A percentile compares a stretch with the other conserved stretches of the same genome.
Evolutionary conservation across 148 eudicot genomes (phyloP).

Genomic region (Spergularia bocconei): DNA sequence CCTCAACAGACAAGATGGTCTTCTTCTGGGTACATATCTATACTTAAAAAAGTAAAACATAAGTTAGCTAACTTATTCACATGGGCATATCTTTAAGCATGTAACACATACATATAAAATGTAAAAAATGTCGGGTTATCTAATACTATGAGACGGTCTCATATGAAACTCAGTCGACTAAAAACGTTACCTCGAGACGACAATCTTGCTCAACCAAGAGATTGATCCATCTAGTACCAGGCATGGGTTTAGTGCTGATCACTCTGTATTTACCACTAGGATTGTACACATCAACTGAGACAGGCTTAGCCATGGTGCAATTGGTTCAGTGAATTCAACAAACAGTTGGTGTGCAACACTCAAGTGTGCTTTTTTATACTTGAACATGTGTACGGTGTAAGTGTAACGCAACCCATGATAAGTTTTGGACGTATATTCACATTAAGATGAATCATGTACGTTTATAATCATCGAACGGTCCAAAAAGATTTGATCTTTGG

Average conservation of each 20-base stretch:
- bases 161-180: neutral
- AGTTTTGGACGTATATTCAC: neutral
- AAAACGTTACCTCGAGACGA: constrained; percentile 65
- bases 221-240: constrained; percentile 96
- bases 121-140: neutral
- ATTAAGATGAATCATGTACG: neutral
- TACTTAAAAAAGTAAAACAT: neutral
- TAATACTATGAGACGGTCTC: neutral
- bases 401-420: constrained; percentile 14
- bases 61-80: neutral
- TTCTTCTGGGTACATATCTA: constrained; percentile 92
- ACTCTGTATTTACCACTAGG: constrained; percentile 98
- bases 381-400: constrained; percentile 6
- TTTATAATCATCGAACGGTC: constrained; percentile 19
- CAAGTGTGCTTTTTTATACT: constrained; percentile 9
- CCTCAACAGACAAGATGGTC: constrained; percentile 92
- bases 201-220: constrained; percentile 83
- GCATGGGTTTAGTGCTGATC: constrained; percentile 94
- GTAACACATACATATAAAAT: neutral
- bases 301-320: constrained; percentile 68
- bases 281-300: constrained; percentile 85
- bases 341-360: constrained; percentile 18
- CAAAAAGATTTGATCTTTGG: neutral
- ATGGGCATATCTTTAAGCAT: constrained; percentile 4
- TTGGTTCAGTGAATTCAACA: constrained; percentile 10